Conservation (phyloP, 2,329 filamentous ascomycete species). For the Dothistroma septosporum region DNA sequence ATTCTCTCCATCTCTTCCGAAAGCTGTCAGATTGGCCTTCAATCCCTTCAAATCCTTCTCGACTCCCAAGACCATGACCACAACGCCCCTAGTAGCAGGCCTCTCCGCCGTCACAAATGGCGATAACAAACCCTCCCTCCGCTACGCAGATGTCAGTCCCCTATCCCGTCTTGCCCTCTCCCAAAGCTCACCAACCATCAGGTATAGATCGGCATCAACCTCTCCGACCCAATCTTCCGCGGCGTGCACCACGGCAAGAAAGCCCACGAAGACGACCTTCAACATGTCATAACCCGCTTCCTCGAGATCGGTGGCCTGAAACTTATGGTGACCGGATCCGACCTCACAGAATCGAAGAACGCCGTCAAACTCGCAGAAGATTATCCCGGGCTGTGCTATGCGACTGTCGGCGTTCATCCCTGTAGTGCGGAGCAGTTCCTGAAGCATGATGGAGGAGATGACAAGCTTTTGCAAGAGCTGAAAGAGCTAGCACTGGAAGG, state of each 20-base stretch:
- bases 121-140: slow-evolving; percentile 6
- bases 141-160: slow-evolving; percentile 24
- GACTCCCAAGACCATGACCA: not conserved
- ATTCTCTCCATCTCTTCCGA: not conserved
- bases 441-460: slow-evolving; percentile 55
- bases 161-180: not conserved
- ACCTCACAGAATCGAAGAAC: slow-evolving; percentile 70
- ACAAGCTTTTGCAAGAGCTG: slow-evolving; percentile 55
- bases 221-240: slow-evolving; percentile 85
- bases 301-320: slow-evolving; percentile 76
- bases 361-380: slow-evolving; percentile 69
- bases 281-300: slow-evolving; percentile 73
- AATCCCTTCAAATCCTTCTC: not conserved
- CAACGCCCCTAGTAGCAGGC: slow-evolving; percentile 2
- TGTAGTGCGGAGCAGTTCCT: slow-evolving; percentile 81
- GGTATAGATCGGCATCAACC: slow-evolving; percentile 79
- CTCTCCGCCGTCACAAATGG: slow-evolving; percentile 6
- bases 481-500: slow-evolving; percentile 59
- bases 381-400: slow-evolving; percentile 76
- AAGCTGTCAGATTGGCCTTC: not conserved
- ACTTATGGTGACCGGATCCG: slow-evolving; percentile 89
- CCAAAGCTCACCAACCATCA: slow-evolving; percentile 3
- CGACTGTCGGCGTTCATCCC: slow-evolving; percentile 90
- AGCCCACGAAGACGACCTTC: slow-evolving; percentile 68
- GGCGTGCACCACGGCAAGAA: slow-evolving; percentile 79